Evolutionary conservation across 495 filamentous ascomycete genomes (phyloP).

Genomic region (Lophiotrema nucula): DNA sequence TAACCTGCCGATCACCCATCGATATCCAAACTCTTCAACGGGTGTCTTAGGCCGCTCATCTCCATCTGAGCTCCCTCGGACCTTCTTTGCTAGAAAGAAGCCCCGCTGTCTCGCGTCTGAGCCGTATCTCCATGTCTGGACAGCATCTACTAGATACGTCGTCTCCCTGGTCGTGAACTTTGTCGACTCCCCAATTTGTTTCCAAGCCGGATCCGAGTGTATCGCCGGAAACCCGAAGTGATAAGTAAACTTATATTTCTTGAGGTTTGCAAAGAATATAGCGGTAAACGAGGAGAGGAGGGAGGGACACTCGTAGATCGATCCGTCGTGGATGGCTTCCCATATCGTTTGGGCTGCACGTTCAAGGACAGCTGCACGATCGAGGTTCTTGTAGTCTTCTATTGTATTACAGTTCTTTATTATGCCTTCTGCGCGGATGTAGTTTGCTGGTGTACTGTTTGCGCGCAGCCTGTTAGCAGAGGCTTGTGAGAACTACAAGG

Average conservation of each 20-base stretch:
- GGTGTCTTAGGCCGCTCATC: conserved; percentile 42
- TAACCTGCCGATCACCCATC: conserved; percentile 74
- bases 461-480: neutral
- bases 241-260: conserved; percentile 92
- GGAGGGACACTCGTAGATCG: conserved; percentile 90
- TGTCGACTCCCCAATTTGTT: conserved; percentile 38
- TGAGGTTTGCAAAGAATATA: conserved; percentile 92
- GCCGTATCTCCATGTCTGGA: conserved; percentile 81
- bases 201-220: conserved; percentile 83
- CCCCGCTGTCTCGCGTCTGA: conserved; percentile 81
- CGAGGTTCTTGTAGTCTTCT: conserved; percentile 79
- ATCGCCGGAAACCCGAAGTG: conserved; percentile 94
- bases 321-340: conserved; percentile 95
- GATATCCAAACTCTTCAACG: conserved; percentile 52
- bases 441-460: conserved; percentile 68
- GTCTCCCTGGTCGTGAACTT: conserved; percentile 65
- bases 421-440: conserved; percentile 82
- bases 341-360: conserved; percentile 82
- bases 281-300: conserved; percentile 82
- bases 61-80: conserved; percentile 38
- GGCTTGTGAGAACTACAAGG: neutral
- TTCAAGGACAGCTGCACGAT: conserved; percentile 69
- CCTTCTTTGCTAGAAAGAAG: conserved; percentile 86
- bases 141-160: conserved; percentile 68
- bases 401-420: conserved; percentile 96